phyloP scores from a whole-genome alignment of 2,329 filamentous ascomycete genomes.

The Diaporthe ampelina region DNA sequence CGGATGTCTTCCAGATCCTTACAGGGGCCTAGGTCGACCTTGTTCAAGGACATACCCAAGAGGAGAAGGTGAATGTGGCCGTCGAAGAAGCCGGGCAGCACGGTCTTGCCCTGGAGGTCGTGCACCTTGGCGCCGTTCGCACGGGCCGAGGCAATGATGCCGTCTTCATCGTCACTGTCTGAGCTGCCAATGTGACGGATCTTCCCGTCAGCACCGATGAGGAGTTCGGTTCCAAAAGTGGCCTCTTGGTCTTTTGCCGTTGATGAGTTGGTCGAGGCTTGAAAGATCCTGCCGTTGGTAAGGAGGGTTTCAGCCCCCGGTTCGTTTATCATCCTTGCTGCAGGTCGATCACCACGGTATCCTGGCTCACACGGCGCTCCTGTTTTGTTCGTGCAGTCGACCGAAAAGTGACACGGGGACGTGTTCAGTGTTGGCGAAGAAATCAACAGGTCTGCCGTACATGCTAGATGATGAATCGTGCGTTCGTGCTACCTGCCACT shows the following conservation, averaged over 20 bases:
- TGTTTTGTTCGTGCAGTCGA: neutral
- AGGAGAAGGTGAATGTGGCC: constrained; percentile 71
- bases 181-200: constrained; percentile 54
- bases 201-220: constrained; percentile 50
- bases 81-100: constrained; percentile 70
- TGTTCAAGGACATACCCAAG: constrained; percentile 67
- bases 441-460: neutral
- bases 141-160: constrained; percentile 48
- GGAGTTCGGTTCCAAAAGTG: constrained; percentile 54
- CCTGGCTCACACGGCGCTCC: no score
- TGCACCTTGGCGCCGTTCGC: constrained; percentile 46
- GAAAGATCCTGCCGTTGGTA: constrained; percentile 63
- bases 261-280: constrained; percentile 44
- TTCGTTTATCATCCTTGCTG: constrained; percentile 14
- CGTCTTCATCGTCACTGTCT: constrained; percentile 45
- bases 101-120: constrained; percentile 55
- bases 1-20: constrained; percentile 64
- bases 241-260: constrained; percentile 46
- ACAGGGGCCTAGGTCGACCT: constrained; percentile 62
- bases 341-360: neutral
- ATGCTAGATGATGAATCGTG: neutral
- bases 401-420: neutral
- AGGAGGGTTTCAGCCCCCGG: constrained; percentile 52
- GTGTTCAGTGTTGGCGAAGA: neutral
- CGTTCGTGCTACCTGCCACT: neutral